Conservation (phyloP, 495 filamentous ascomycete species). For the Tuber melanosporum region DNA sequence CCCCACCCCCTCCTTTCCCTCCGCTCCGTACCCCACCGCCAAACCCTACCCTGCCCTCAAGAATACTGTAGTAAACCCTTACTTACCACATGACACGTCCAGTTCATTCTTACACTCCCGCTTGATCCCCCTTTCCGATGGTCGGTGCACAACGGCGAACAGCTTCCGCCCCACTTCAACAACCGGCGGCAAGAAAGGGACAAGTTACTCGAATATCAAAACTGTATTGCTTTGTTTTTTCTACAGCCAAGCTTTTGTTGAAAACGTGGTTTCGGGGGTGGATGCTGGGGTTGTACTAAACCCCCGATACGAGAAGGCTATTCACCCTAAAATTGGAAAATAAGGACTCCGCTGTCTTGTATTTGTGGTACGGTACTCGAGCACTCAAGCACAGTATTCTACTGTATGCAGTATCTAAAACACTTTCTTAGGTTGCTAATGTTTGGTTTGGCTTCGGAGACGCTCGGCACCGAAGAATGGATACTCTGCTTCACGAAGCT, state of each 20-base stretch:
- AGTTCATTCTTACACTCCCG: background rate
- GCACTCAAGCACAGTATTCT: background rate
- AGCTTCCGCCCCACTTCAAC: background rate
- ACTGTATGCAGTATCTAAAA: background rate
- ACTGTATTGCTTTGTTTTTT: background rate
- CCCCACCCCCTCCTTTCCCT: background rate
- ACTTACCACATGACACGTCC: background rate
- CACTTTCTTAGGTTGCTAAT: background rate
- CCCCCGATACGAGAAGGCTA: background rate
- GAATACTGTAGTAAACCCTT: background rate
- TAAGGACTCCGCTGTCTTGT: background rate
- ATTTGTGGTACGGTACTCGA: background rate
- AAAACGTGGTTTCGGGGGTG: constrained; percentile 2
- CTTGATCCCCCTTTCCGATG: background rate
- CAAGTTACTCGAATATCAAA: background rate
- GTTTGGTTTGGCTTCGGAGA: background rate
- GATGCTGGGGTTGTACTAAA: background rate
- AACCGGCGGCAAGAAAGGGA: background rate
- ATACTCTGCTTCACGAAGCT: background rate
- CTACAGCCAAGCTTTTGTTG: background rate
- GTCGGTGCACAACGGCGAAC: background rate
- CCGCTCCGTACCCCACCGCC: background rate
- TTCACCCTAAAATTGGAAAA: background rate
- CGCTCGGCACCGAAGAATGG: background rate
- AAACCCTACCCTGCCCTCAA: background rate